Conservation (phyloP, 129 eudicot genomes). For the Ambrosia trifida region DNA sequence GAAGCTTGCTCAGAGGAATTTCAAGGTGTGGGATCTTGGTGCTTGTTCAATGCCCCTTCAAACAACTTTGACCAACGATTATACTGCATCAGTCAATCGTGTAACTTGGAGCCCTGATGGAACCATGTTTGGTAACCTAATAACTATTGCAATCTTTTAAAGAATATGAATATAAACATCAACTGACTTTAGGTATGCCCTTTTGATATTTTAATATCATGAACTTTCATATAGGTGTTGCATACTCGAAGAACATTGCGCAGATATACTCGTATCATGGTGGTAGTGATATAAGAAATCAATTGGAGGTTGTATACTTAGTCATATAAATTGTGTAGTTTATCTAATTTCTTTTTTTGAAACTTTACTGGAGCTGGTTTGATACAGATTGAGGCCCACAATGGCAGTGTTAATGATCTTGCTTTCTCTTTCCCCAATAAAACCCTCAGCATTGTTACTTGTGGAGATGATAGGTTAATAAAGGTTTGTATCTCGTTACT, state of each 20-base stretch:
- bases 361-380: slow-evolving; percentile 5
- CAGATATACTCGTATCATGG: slow-evolving; percentile 72
- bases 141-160: background rate
- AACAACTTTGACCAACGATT: slow-evolving; percentile 67
- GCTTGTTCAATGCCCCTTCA: slow-evolving; percentile 64
- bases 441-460: slow-evolving; percentile 69
- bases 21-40: slow-evolving; percentile 73
- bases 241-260: slow-evolving; percentile 80
- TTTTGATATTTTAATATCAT: slow-evolving; percentile 16
- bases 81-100: slow-evolving; percentile 70
- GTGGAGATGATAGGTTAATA: slow-evolving; percentile 87
- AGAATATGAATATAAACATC: slow-evolving; percentile 2
- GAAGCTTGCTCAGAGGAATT: slow-evolving; percentile 66
- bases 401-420: slow-evolving; percentile 87
- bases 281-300: slow-evolving; percentile 64
- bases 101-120: slow-evolving; percentile 90
- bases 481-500: slow-evolving; percentile 53
- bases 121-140: slow-evolving; percentile 59
- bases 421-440: slow-evolving; percentile 80
- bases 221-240: slow-evolving; percentile 57
- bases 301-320: slow-evolving; percentile 60
- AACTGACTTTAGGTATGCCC: background rate
- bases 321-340: background rate
- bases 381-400: slow-evolving; percentile 91
- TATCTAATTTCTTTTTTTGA: background rate